Percentiles rank a stretch among this genome's conserved stretches.
These are phyloP conservation scores for Diaporthe ilicicola DNA, from an alignment of 2,329 filamentous ascomycete genomes.

Conservation along the genomic window DNA sequence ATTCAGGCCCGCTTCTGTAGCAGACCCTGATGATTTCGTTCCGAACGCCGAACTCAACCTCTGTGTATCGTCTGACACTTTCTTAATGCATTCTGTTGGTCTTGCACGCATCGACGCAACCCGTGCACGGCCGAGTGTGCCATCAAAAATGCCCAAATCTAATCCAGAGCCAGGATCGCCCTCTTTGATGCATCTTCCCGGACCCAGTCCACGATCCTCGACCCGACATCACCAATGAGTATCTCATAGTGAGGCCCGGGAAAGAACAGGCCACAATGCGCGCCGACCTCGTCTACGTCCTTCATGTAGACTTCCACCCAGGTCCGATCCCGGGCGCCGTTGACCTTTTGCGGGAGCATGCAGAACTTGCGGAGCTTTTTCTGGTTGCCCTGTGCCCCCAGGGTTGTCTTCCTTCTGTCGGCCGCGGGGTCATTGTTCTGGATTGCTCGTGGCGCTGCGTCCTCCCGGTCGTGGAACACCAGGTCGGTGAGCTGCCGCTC, in stretches of 20 bases:
- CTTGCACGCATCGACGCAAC: not conserved
- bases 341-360: slow-evolving; percentile 65
- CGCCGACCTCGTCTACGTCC: slow-evolving; percentile 83
- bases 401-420: slow-evolving; percentile 47
- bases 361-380: slow-evolving; percentile 79
- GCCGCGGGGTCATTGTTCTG: not conserved
- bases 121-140: not conserved
- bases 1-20: not conserved
- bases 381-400: slow-evolving; percentile 20
- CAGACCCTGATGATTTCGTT: not conserved
- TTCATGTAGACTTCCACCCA: slow-evolving; percentile 87
- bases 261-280: slow-evolving; percentile 85
- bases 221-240: slow-evolving; percentile 79
- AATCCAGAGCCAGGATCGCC: slow-evolving; percentile 45
- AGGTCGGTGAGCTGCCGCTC: slow-evolving; percentile 33
- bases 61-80: not conserved
- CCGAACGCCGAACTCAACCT: not conserved
- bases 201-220: slow-evolving; percentile 74
- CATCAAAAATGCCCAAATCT: not conserved
- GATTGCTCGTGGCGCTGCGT: slow-evolving; percentile 23
- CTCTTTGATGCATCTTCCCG: slow-evolving; percentile 64
- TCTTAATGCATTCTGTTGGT: not conserved
- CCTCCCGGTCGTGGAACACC: slow-evolving; percentile 21
- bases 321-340: slow-evolving; percentile 69
- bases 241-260: slow-evolving; percentile 76